phyloP scores from a whole-genome alignment of 2,329 filamentous ascomycete species.

The Lachnellula hyalina region DNA sequence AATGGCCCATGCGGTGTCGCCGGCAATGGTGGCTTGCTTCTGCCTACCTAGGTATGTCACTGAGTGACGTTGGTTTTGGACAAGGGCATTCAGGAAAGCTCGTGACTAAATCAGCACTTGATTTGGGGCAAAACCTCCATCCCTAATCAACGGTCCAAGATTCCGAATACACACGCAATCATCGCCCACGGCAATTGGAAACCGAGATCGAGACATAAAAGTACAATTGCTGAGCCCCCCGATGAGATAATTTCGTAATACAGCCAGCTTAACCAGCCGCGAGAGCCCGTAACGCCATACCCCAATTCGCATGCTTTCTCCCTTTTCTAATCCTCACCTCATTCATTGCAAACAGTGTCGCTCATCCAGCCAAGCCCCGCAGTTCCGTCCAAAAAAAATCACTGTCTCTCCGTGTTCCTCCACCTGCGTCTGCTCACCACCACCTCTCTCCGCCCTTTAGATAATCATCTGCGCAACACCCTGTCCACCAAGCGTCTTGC shows the following conservation, averaged over 20 bases:
- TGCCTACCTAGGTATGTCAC: background rate
- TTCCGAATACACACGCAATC: background rate
- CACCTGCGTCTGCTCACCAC: background rate
- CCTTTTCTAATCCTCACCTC: slow-evolving; percentile 8
- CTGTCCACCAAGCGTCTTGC: slow-evolving; percentile 91
- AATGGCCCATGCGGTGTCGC: slow-evolving; percentile 1
- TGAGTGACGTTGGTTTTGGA: background rate
- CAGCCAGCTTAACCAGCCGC: slow-evolving; percentile 16
- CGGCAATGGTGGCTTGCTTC: background rate
- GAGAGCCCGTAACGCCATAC: slow-evolving; percentile 17
- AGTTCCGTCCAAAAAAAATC: background rate
- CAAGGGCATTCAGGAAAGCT: background rate
- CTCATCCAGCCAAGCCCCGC: no score
- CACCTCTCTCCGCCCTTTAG: slow-evolving; percentile 38
- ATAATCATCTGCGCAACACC: slow-evolving; percentile 98
- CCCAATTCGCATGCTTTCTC: slow-evolving; percentile 18
- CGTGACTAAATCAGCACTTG: background rate
- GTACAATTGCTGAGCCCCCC: slow-evolving; percentile 13
- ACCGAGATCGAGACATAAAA: slow-evolving; percentile 16
- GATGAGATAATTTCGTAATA: slow-evolving; percentile 14
- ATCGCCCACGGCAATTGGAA: background rate
- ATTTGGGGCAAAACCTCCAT: background rate
- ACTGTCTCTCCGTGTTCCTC: background rate
- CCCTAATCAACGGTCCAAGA: background rate
- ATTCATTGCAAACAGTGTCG: background rate